phyloP scores from a whole-genome alignment of 2,329 filamentous ascomycete genomes.

The Alternaria burnsii region DNA sequence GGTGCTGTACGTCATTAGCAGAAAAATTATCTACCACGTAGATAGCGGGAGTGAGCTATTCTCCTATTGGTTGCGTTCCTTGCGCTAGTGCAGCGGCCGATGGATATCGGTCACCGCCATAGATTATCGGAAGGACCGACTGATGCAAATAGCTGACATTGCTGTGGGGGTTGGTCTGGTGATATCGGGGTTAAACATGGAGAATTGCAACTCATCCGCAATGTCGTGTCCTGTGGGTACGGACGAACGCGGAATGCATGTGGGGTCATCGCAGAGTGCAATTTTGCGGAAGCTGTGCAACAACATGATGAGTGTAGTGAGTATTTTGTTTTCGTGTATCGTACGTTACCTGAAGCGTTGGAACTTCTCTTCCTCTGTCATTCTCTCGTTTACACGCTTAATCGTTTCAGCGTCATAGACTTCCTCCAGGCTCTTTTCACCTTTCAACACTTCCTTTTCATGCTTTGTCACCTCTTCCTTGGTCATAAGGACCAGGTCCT shows the following conservation, averaged over 20 bases:
- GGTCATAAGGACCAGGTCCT: conserved; percentile 87
- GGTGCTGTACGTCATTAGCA: conserved; percentile 12
- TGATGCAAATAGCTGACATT: conserved; percentile 2
- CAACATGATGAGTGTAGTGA: neutral
- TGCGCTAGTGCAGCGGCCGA: conserved; percentile 11
- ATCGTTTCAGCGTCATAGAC: conserved; percentile 77
- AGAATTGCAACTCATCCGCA: neutral
- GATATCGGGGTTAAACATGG: conserved; percentile 7
- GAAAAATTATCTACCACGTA: conserved; percentile 2
- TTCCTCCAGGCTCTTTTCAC: conserved; percentile 71
- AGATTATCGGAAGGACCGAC: conserved; percentile 2
- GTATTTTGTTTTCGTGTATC: neutral
- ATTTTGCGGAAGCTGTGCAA: neutral
- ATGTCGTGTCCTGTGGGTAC: neutral
- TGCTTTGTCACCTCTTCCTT: conserved; percentile 86
- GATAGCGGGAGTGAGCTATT: conserved; percentile 4
- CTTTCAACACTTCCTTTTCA: conserved; percentile 79
- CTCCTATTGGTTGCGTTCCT: conserved; percentile 14
- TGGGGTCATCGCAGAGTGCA: neutral
- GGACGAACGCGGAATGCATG: neutral
- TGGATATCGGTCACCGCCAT: neutral
- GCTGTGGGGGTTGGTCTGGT: neutral
- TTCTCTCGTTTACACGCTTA: conserved; percentile 70
- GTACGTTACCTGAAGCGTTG: conserved; percentile 56
- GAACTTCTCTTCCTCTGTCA: conserved; percentile 70